Percentiles rank a stretch among this genome's conserved stretches.
phyloP scores from a whole-genome alignment of 2,329 filamentous ascomycete genomes.

The Fusarium burgessii region DNA sequence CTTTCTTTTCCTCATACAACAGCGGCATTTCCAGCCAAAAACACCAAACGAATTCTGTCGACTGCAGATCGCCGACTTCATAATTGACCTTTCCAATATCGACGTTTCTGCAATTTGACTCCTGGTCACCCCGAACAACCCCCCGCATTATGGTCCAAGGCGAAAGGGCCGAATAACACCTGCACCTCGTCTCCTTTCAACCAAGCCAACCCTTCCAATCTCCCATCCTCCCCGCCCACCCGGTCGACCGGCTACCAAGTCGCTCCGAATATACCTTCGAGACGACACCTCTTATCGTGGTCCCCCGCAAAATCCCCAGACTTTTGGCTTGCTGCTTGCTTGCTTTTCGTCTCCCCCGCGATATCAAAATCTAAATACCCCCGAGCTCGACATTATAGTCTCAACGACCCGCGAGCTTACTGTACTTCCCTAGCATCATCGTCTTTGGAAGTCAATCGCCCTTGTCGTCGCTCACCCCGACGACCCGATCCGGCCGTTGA shows the following conservation, averaged over 20 bases:
- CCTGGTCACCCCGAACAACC: conserved; percentile 31
- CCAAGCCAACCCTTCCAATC: conserved; percentile 36
- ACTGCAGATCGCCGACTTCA: not conserved
- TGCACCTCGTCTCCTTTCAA: conserved; percentile 46
- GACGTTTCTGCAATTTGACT: conserved; percentile 15
- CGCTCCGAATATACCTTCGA: conserved; percentile 41
- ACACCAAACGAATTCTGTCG: not conserved
- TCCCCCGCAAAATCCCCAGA: conserved; percentile 51
- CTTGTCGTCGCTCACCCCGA: conserved; percentile 18
- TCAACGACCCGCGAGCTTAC: conserved; percentile 7
- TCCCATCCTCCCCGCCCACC: conserved; percentile 30
- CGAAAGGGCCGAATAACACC: conserved; percentile 55
- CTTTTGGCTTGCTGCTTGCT: conserved; percentile 40
- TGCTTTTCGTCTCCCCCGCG: conserved; percentile 19
- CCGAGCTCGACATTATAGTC: conserved; percentile 17
- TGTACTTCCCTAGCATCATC: conserved; percentile 5
- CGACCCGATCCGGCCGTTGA: conserved; percentile 9
- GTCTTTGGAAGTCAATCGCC: conserved; percentile 28
- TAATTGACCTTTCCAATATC: conserved; percentile 4
- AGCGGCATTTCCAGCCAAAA: not conserved
- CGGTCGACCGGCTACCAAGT: conserved; percentile 39
- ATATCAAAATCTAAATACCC: conserved; percentile 19
- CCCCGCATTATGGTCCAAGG: conserved; percentile 51
- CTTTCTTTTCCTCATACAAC: conserved; percentile 12
- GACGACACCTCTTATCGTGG: conserved; percentile 35